Evolutionary conservation across 129 eudicot species (phyloP).

Genomic region (Ambrosia artemisiifolia): DNA sequence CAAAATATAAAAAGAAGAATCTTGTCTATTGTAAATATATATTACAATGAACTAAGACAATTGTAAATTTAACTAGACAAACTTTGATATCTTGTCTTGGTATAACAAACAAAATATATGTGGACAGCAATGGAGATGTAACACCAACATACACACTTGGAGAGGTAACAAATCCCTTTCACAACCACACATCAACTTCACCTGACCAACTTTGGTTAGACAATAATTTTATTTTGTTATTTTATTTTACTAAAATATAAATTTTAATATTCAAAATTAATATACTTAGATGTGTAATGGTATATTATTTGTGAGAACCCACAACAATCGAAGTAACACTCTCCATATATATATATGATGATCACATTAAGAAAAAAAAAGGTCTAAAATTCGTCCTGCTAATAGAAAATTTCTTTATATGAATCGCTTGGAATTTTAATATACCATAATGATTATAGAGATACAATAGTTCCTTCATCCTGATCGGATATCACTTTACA

Average conservation of each 20-base stretch:
- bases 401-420: no score
- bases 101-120: neutral
- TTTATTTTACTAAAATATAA: neutral
- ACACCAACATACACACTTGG: conserved; percentile 18
- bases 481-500: neutral
- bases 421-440: no score
- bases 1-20: neutral
- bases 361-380: no score
- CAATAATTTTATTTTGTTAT: neutral
- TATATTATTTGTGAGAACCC: no score
- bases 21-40: neutral
- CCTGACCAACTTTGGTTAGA: conserved; percentile 18
- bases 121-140: conserved; percentile 15
- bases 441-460: no score
- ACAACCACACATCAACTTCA: conserved; percentile 23
- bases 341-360: no score
- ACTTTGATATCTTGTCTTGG: neutral
- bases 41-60: neutral
- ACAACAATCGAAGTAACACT: no score
- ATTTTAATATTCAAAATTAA: no score
- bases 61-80: neutral
- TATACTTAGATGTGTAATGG: no score
- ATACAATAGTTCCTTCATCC: neutral
- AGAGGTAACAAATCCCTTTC: conserved; percentile 12
- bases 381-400: no score